phyloP scores from a whole-genome alignment of 2,329 filamentous ascomycete species.

The Fusarium neocosmosporiellum region DNA sequence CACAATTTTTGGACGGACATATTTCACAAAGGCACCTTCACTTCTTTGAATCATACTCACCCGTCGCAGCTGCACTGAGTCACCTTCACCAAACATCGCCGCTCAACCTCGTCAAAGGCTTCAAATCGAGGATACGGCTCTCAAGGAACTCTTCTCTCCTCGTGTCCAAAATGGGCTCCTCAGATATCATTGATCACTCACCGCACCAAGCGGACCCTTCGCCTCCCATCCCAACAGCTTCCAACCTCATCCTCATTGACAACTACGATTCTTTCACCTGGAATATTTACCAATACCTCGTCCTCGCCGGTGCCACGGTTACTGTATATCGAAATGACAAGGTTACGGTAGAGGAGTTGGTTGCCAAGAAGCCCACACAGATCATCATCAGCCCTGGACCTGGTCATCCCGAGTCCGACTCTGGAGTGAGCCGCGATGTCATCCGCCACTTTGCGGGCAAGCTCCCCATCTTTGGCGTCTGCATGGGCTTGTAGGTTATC shows the following conservation, averaged over 20 bases:
- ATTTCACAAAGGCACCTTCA: constrained; percentile 27
- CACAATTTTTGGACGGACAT: not conserved
- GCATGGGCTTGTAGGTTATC: constrained; percentile 87
- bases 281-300: constrained; percentile 99
- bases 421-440: constrained; percentile 91
- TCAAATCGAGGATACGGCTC: not conserved
- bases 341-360: constrained; percentile 84
- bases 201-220: constrained; percentile 84
- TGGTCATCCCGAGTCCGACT: constrained; percentile 90
- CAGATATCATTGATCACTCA: constrained; percentile 79
- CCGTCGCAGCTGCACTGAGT: constrained; percentile 28
- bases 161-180: constrained; percentile 58
- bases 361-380: constrained; percentile 88
- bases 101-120: constrained; percentile 11
- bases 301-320: constrained; percentile 93
- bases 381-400: constrained; percentile 95
- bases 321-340: constrained; percentile 94
- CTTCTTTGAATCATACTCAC: constrained; percentile 31
- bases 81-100: constrained; percentile 32
- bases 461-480: constrained; percentile 96
- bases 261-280: constrained; percentile 99
- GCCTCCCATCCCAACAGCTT: constrained; percentile 79
- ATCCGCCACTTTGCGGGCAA: constrained; percentile 94
- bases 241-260: constrained; percentile 94
- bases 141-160: not conserved